Evolutionary conservation across 345 rosid species (phyloP).

Genomic region (Clarkia xantiana): DNA sequence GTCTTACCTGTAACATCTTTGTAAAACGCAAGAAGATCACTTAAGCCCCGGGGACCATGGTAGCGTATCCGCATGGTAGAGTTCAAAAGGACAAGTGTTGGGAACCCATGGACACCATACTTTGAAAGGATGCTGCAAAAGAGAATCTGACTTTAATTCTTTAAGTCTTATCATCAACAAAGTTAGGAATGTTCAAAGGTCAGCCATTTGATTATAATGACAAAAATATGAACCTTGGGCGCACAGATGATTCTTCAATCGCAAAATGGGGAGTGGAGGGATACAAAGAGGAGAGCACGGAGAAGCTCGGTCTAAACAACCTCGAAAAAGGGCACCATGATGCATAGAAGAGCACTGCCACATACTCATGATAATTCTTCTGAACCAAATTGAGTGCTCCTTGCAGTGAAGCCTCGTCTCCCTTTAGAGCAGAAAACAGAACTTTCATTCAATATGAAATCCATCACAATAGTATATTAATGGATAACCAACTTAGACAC

Average conservation of each 20-base stretch:
- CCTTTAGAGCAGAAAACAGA: conserved; percentile 29
- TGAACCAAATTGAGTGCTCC: conserved; percentile 55
- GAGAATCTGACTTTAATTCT: conserved; percentile 8
- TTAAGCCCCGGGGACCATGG: conserved; percentile 53
- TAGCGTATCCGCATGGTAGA: conserved; percentile 56
- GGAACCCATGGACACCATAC: conserved; percentile 94
- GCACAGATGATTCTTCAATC: conserved; percentile 63
- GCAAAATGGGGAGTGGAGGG: conserved; percentile 65
- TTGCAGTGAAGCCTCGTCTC: conserved; percentile 65
- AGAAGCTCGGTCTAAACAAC: conserved; percentile 55
- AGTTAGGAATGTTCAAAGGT: neutral
- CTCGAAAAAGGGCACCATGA: conserved; percentile 95
- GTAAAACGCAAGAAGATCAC: conserved; percentile 65
- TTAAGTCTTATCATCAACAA: conserved; percentile 3
- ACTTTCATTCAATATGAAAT: conserved; percentile 2
- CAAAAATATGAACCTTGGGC: conserved; percentile 54
- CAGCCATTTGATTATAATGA: conserved; percentile 1
- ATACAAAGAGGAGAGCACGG: conserved; percentile 48
- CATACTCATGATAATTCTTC: conserved; percentile 38
- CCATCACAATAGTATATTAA: neutral
- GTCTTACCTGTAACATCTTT: conserved; percentile 51
- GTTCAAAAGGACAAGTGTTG: conserved; percentile 70
- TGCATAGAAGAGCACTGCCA: conserved; percentile 83
- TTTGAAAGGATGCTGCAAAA: conserved; percentile 71
- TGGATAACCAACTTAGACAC: neutral